Base-by-base conservation (phyloP, 768 basidiomycete genomes). In the Suillus variegatus region DNA sequence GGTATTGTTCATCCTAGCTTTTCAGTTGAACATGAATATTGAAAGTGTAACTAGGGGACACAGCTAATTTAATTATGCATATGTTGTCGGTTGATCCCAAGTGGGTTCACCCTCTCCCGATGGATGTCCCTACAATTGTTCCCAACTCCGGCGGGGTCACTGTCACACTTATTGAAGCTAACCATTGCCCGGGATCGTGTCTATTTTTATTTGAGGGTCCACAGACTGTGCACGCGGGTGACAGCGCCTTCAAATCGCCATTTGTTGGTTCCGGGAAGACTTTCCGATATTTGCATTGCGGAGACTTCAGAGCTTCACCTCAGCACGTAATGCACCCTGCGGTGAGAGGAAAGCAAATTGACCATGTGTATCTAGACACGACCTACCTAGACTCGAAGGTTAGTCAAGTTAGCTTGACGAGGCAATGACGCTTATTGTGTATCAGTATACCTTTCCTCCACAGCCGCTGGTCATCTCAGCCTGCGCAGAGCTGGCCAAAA, bases 121-220 rank as follows among this genome's bases (percentile, higher is more conserved):
- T 95, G 85, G 86, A 97, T 75, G 80, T 80, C 0, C 84, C 94
- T 0, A 89, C 87, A 0, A 74, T 86, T 41, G 83, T 97, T 63
- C 94, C 97, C 1, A 78, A 92, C 69, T 94, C 94, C 0, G 87
- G 88, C 35, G 95, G 95, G 2, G 93, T 98, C 43, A 81, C 79
- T 44, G 96, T 98, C 6, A 98, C 95, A 2, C 86, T 96, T 47
- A 94, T 99, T n/a, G 94, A 97, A 72, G 97, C 97, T 12, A 99
- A 99, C 75, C 97, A 99, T 73, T 98, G 97, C 84, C 97, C 97
- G 6, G 97, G 97, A 5, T 97, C 95, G 2, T 94, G 89, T 65
- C 81, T 99, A 32, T 99, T 98, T 78, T 82, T 97, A 41, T 99
- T 95, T 70, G 94, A 98, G 78, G 97, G 97, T 7, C 85, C 78